These are phyloP conservation scores for Anastatica hierochuntica DNA, from an alignment of 345 rosid genomes.

Conservation along the genomic window DNA sequence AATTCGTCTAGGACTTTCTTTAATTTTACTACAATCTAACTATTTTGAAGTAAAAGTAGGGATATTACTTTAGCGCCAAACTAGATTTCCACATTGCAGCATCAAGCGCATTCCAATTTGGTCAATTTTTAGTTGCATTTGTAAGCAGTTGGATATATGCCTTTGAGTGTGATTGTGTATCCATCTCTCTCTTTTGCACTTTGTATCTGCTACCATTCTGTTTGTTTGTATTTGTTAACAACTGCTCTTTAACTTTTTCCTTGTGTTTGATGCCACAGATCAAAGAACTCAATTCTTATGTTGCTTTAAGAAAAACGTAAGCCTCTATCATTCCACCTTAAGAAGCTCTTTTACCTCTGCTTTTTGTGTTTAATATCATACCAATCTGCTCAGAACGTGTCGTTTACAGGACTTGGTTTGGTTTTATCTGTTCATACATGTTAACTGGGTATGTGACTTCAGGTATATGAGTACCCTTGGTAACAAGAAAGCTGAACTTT, in stretches of 20 bases:
- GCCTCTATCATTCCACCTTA: conserved; percentile 6
- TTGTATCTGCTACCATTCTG: neutral
- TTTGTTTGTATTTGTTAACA: neutral
- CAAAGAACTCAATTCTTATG: conserved; percentile 91
- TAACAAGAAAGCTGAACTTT: conserved; percentile 83
- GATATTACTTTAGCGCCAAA: neutral
- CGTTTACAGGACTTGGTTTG: neutral
- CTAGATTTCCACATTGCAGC: neutral
- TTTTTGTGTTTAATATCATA: neutral
- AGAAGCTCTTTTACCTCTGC: neutral
- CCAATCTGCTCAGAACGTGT: neutral
- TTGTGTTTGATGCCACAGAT: conserved; percentile 43
- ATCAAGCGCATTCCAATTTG: neutral
- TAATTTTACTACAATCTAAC: neutral
- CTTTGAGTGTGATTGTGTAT: neutral
- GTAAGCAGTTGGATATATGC: neutral
- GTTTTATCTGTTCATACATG: conserved; percentile 1
- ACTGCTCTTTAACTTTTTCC: neutral
- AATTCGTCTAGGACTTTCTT: neutral
- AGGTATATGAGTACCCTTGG: conserved; percentile 86
- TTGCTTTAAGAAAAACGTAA: conserved; percentile 88
- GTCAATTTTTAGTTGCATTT: neutral
- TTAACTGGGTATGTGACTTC: conserved; percentile 18
- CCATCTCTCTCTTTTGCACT: neutral
- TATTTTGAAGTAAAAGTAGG: neutral